A percentile compares a stretch with the other conserved stretches of the same genome.
phyloP scores from a whole-genome alignment of 2,329 filamentous ascomycete species.

The Colletotrichum cordylinicola region DNA sequence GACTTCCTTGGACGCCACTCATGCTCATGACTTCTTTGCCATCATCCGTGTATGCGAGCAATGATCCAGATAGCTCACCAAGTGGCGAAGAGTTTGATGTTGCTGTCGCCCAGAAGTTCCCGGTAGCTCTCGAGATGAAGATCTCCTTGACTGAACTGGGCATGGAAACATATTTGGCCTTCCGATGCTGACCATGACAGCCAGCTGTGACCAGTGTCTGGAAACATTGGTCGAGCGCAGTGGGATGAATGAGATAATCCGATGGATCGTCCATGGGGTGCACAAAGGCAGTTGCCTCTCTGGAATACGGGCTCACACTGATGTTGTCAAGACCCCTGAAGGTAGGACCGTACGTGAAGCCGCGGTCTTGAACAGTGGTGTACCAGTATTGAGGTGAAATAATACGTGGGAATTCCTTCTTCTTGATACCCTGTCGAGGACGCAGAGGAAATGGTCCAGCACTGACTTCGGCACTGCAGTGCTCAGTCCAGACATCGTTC shows the following conservation, averaged over 20 bases:
- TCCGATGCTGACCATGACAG: neutral
- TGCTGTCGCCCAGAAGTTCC: neutral
- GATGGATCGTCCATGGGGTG: neutral
- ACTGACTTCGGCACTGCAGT: conserved; percentile 29
- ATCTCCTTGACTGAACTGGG: neutral
- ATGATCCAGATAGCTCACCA: neutral
- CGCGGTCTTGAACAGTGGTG: conserved; percentile 26
- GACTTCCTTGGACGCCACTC: neutral
- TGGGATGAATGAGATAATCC: conserved; percentile 41
- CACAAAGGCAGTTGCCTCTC: conserved; percentile 24
- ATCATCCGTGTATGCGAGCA: neutral
- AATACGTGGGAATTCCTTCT: neutral
- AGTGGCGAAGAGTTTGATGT: neutral
- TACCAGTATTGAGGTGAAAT: conserved; percentile 26
- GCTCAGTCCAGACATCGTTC: conserved; percentile 30
- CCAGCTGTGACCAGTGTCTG: conserved; percentile 31
- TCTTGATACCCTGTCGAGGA: conserved; percentile 23
- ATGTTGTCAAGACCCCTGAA: conserved; percentile 33
- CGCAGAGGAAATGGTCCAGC: neutral
- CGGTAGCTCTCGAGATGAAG: neutral
- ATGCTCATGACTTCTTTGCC: neutral
- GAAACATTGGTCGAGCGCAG: conserved; percentile 39
- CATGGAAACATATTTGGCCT: neutral
- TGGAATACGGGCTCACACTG: conserved; percentile 18
- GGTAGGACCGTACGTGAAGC: conserved; percentile 34